Evolutionary conservation across 179 eudicot species (phyloP), one percentile per base, ranked within the genome.

Genomic region (Actinidia arguta): DNA sequence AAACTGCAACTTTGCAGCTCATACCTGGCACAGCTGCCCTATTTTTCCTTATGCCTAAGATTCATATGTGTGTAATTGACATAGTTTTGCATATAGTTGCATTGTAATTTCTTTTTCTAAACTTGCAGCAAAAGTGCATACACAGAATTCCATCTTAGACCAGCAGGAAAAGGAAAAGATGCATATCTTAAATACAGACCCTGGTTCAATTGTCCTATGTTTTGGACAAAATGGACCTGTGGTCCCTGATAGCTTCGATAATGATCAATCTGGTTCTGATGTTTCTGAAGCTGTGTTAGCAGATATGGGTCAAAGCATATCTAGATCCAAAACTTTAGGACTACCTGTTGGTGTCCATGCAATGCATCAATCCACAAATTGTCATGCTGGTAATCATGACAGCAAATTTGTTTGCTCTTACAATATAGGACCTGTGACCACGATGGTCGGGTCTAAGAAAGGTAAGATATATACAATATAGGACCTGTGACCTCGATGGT

Each of bases 231-330:
- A 79, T 81, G 78, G 78, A 71, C 50, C 83, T 73, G 70, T 89
- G 86, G 93, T 81, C 83, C 93, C 94, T 73, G 94, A 92, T 84
- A 91, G 92, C 76, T 81, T 90, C 66, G 90, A 88, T 55, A 83
- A 82, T 90, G 90, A 85, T 81, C 90, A 83, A 69, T 84, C 67
- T 80, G 87, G 82, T 82, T 73, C 84, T 79, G 84, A 78, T 76
- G 78, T 72, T 67, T 73, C 79, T 54, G 82, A 84, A 75, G 79
- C 72, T 75, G 89, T 81, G 82, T 78, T 63, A 80, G 75, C 66
- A 75, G 62, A 81, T 81, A 16, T 81, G 36, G 83, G 73, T 66
- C 70, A 31, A 64, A 82, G 82, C 61, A 79, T 78, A 39, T 51
- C 46, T 74, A 80, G 36, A 78, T 79, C 81, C 78, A 75, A 78